Percentiles rank a stretch among this genome's conserved stretches.
phyloP scores from a whole-genome alignment of 2,329 filamentous ascomycete genomes.

The Magnaporthiopsis incrustans region DNA sequence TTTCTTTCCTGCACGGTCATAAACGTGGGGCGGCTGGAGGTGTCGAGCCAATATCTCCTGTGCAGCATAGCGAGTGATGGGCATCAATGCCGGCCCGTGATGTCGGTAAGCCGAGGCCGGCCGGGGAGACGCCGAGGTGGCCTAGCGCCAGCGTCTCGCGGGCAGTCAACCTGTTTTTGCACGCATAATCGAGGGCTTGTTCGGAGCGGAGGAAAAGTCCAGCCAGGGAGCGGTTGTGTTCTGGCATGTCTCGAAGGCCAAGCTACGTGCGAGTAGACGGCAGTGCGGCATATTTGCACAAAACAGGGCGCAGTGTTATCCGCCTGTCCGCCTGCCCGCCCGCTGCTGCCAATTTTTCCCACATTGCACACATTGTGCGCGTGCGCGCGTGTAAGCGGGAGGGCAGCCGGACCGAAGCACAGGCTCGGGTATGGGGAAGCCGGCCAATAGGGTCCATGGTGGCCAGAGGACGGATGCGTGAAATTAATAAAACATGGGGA shows the following conservation, averaged over 20 bases:
- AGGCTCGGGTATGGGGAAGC: neutral
- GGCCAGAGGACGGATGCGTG: no score
- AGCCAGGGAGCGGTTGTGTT: no score
- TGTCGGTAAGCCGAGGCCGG: neutral
- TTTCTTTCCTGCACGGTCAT: neutral
- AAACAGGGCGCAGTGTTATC: no score
- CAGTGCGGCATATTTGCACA: neutral
- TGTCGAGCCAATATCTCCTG: no score
- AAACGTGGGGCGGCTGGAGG: neutral
- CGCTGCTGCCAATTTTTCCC: neutral
- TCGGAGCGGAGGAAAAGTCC: neutral
- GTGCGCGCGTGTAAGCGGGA: neutral
- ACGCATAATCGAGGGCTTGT: no score
- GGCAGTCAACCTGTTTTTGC: no score
- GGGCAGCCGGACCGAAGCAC: neutral
- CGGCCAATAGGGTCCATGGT: neutral
- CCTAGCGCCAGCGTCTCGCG: no score
- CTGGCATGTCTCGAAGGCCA: neutral
- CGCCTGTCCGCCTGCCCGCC: neutral
- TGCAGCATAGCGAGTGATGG: neutral
- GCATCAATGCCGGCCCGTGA: neutral
- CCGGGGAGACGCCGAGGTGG: no score
- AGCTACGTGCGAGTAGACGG: neutral
- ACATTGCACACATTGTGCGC: neutral
- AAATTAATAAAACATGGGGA: neutral